A percentile compares a stretch with the other conserved stretches of the same genome.
Evolutionary conservation across 768 basidiomycete genomes (phyloP).

Genomic region (Kwoniella dejecticola): DNA sequence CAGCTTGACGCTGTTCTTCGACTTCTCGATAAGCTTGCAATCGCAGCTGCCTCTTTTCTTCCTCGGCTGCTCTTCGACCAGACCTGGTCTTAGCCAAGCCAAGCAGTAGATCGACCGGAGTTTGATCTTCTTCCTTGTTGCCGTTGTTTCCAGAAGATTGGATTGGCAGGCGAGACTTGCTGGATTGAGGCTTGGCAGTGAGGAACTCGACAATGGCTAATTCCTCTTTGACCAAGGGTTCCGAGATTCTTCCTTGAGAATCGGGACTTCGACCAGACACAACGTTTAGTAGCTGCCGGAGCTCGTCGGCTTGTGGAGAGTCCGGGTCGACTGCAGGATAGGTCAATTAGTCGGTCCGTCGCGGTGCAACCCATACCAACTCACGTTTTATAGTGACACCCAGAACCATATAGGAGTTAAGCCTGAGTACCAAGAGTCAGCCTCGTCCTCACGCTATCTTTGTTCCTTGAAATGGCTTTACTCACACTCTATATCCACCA

Average conservation of each 20-base stretch:
- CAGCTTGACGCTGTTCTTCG: slow-evolving; percentile 34
- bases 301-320: slow-evolving; percentile 54
- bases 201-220: slow-evolving; percentile 57
- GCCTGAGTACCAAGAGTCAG: slow-evolving; percentile 15
- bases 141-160: neutral
- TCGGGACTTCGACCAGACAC: slow-evolving; percentile 55
- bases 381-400: slow-evolving; percentile 55
- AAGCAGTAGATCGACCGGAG: slow-evolving; percentile 49
- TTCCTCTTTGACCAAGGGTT: slow-evolving; percentile 56
- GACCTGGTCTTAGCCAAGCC: slow-evolving; percentile 45
- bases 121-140: slow-evolving; percentile 31
- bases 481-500: slow-evolving; percentile 55
- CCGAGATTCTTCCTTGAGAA: slow-evolving; percentile 50
- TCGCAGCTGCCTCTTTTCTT: slow-evolving; percentile 43
- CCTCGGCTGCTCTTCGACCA: slow-evolving; percentile 49
- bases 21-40: slow-evolving; percentile 43
- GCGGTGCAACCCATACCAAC: slow-evolving; percentile 1
- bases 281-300: slow-evolving; percentile 51
- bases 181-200: slow-evolving; percentile 47
- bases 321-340: slow-evolving; percentile 50
- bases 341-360: slow-evolving; percentile 4
- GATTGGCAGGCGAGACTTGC: slow-evolving; percentile 5
- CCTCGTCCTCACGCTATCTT: neutral
- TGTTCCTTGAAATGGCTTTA: neutral
- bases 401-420: slow-evolving; percentile 56